Evolutionary conservation across 2,329 filamentous ascomycete species (phyloP), one percentile per base, ranked within the genome.

Genomic region (Fusarium bulbicola): DNA sequence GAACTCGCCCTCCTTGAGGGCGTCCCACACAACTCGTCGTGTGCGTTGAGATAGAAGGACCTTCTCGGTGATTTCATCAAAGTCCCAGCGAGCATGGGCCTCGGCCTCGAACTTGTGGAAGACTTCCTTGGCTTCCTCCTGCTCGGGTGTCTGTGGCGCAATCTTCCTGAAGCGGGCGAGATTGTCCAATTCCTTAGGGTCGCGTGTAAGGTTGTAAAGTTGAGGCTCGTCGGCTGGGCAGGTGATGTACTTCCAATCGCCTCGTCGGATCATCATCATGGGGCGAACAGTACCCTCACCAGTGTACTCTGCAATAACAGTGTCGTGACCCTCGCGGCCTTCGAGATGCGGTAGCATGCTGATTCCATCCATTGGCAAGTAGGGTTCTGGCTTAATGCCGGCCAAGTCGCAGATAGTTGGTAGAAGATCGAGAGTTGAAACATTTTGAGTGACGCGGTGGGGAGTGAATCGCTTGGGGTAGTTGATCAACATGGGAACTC

Each of bases 291-390:
- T 97, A 53, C 95, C 95, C 83, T 98, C 95, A 56, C 94, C 95
- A 79, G 95, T 97, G 84, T 98, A 98, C 84, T 98, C 95, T 68
- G 94, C 95, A 77, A 95, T 92, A n/a, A 96, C 95, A 16, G 93
- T 96, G 81, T 98, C 95, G 68, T 92, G 91, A 45, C 90, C 91
- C n/a, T 89, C 82, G 28, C 83, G 83, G 63, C 80, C 90, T 76
- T 91, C 85, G 39, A 97, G 86, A 78, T 95, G 92, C n/a, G 93
- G 93, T 68, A 95, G 83, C 75, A 98, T 87, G 45, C 93, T 96
- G 37, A 90, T 86, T 40, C 95, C 95, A 77, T 98, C 95, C 84
- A 98, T 92, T 3, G 94, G 94, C n/a, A 97, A 86, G 24, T 88
- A 88, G 0, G 89, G 86, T 26, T 92, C 86, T 2, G 94, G 86